Evolutionary conservation across 805 yeast genomes (phyloP).

Genomic region (Saturnispora diversa): DNA sequence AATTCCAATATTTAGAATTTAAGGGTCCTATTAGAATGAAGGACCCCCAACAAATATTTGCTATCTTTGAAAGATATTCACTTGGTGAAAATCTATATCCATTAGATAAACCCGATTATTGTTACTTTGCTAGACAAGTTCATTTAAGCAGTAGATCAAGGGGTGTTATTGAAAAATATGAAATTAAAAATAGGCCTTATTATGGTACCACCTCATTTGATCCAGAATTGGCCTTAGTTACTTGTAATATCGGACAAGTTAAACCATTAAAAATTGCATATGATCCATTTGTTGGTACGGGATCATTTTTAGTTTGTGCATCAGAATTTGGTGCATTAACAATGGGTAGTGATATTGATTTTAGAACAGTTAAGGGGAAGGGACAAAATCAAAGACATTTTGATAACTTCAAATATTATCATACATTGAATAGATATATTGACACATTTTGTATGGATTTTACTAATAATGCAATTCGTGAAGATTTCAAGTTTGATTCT

Average conservation of each 20-base stretch:
- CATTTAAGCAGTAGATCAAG: conserved; percentile 50
- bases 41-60: conserved; percentile 60
- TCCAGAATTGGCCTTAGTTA: conserved; percentile 80
- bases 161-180: conserved; percentile 67
- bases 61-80: conserved; percentile 66
- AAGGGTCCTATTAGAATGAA: conserved; percentile 75
- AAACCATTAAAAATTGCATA: conserved; percentile 58
- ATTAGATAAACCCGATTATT: conserved; percentile 39
- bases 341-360: conserved; percentile 87
- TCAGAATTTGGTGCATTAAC: conserved; percentile 75
- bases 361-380: conserved; percentile 68
- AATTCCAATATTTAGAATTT: conserved; percentile 61
- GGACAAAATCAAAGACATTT: conserved; percentile 21
- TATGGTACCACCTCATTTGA: conserved; percentile 97
- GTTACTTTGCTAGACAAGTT: conserved; percentile 74
- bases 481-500: conserved; percentile 55
- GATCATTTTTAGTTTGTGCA: conserved; percentile 85
- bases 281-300: conserved; percentile 97
- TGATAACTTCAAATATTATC: conserved; percentile 73
- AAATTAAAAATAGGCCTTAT: conserved; percentile 71
- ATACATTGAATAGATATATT: conserved; percentile 45
- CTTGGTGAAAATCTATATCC: conserved; percentile 33
- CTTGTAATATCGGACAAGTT: conserved; percentile 81
- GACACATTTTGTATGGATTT: conserved; percentile 91
- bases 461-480: conserved; percentile 77